Conservation (phyloP, 495 filamentous ascomycete species). For the Penicillium mononematosum region DNA sequence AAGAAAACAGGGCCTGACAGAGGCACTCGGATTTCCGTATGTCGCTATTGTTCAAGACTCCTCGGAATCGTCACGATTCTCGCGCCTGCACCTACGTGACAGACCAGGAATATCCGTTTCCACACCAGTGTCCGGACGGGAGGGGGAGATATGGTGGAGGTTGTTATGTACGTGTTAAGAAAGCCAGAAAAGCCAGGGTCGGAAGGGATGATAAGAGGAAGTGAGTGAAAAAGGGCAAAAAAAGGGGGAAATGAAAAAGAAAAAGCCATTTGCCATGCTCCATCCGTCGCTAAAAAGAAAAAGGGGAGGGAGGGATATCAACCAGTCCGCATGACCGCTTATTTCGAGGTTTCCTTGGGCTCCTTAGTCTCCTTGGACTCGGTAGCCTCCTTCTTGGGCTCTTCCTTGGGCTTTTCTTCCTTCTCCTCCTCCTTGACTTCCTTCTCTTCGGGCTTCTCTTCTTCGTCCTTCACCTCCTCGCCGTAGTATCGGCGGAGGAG, state of each 20-base stretch:
- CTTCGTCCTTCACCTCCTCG: slow-evolving; percentile 32
- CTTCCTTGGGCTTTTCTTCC: slow-evolving; percentile 13
- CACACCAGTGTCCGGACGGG: slow-evolving; percentile 1
- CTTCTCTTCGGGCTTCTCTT: slow-evolving; percentile 19
- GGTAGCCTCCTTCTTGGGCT: slow-evolving; percentile 12
- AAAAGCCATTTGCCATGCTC: slow-evolving; percentile 32
- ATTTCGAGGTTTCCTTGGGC: slow-evolving; percentile 12
- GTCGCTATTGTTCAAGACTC: slow-evolving; percentile 19
- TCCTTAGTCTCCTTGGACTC: slow-evolving; percentile 14
- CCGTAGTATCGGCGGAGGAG: slow-evolving; percentile 72
- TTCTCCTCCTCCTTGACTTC: slow-evolving; percentile 11
- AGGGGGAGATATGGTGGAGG: slow-evolving; percentile 1
- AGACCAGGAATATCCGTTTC: slow-evolving; percentile 12
- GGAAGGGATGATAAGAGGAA: neutral
- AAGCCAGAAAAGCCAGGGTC: slow-evolving; percentile 1
- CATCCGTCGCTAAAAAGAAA: slow-evolving; percentile 34
- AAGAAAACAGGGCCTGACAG: slow-evolving; percentile 14
- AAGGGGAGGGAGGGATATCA: slow-evolving; percentile 15
- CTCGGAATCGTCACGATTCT: slow-evolving; percentile 16
- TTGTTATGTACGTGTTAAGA: slow-evolving; percentile 25
- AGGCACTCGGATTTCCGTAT: slow-evolving; percentile 21
- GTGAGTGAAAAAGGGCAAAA: slow-evolving; percentile 4
- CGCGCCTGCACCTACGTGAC: slow-evolving; percentile 16
- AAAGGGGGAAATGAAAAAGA: slow-evolving; percentile 6
- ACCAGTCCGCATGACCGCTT: slow-evolving; percentile 10